Evolutionary conservation across 345 rosid species (phyloP), one percentile per base, ranked within the genome.

Genomic region (Salix udensis): DNA sequence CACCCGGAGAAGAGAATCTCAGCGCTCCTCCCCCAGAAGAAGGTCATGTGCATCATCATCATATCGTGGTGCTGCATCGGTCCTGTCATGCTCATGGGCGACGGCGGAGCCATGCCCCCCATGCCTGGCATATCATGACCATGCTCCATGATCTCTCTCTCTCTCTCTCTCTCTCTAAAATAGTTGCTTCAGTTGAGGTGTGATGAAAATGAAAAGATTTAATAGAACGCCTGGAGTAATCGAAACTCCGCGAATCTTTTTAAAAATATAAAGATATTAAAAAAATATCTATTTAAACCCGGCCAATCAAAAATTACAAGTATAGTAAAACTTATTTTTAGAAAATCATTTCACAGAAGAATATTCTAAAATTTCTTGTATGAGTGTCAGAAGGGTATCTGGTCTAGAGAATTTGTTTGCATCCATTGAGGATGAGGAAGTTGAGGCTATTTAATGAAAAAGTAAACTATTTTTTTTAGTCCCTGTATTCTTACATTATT

Each of bases 1-100:
- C 86, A 85, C 12, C 81, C 83, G 1, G 72, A 5, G 85, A 88
- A 85, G 26, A 88, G 86, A n/a, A 87, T 68, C 67, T 78, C 80
- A 0, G 83, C 72, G 4, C 79, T 70, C 10, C 42, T 80, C 10
- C 88, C 87, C 84, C 88, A 87, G 71, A 68, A 85, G 80, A 87
- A 88, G 30, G 86, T 71, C 89, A 82, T 81, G 80, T 85, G 89
- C 81, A 75, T 82, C 83, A 65, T 73, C 76, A 39, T 74, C 81
- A 34, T 77, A 65, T 60, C 52, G 42, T 39, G 74, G 46, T 18
- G 70, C n/a, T 8, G 52, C 39, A 53, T 40, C 79, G 7, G 58
- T 12, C 21, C 18, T 1, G 44, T 28, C 8, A 16, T 50, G 55
- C 19, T 70, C 65, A 24, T 69, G 50, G 70, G 70, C 13, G 70